phyloP scores from a whole-genome alignment of 2,329 filamentous ascomycete genomes.

The Trichothecium roseum region DNA sequence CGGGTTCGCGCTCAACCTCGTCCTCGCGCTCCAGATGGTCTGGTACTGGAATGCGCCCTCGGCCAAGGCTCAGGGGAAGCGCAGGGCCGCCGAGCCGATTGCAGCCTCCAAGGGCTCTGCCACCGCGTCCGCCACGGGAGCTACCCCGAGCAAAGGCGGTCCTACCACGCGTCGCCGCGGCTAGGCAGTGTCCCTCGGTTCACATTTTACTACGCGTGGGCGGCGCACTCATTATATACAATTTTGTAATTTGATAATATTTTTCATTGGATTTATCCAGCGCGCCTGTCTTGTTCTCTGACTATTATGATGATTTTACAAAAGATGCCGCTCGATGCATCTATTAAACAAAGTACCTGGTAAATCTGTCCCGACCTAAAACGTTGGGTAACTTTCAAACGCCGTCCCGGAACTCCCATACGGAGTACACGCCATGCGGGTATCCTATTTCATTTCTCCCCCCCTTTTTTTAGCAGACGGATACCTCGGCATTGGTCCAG shows the following conservation, averaged over 20 bases:
- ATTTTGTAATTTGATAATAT: not conserved
- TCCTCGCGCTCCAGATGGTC: constrained; percentile 82
- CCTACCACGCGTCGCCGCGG: constrained; percentile 33
- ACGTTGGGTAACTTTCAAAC: too few relatives aligned
- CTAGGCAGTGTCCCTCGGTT: constrained; percentile 13
- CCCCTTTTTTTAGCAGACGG: constrained; percentile 12
- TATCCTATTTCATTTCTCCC: not conserved
- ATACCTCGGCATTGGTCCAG: constrained; percentile 10
- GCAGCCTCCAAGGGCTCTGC: constrained; percentile 10
- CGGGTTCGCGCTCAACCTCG: constrained; percentile 78
- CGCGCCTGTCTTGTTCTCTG: too few relatives aligned
- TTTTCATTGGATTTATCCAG: not conserved
- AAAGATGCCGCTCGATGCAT: too few relatives aligned
- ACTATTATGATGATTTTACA: too few relatives aligned
- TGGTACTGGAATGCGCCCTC: constrained; percentile 85
- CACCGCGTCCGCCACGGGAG: constrained; percentile 13
- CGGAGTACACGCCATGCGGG: too few relatives aligned
- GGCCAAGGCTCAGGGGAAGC: constrained; percentile 32
- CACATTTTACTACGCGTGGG: too few relatives aligned
- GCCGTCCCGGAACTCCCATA: too few relatives aligned
- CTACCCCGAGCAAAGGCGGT: constrained; percentile 24
- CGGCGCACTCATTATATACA: too few relatives aligned
- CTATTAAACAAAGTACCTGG: too few relatives aligned
- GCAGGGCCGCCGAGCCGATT: constrained; percentile 19
- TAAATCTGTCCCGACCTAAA: too few relatives aligned